Evolutionary conservation across 768 basidiomycete genomes (phyloP), one percentile per base, ranked within the genome.

Genomic region (Hericium rajendrae): DNA sequence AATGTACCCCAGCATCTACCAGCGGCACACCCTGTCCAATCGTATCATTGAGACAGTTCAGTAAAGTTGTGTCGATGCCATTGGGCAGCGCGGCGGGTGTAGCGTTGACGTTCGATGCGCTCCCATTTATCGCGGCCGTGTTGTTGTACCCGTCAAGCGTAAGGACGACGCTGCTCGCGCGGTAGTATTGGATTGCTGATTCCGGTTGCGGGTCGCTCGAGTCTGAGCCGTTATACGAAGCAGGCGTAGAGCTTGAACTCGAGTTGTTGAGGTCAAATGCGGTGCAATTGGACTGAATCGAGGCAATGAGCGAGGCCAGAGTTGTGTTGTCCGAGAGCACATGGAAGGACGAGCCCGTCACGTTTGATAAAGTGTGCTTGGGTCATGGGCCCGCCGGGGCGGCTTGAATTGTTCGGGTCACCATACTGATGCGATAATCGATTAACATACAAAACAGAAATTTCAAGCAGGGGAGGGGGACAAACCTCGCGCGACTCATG

Each of bases 11-110:
- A n/a, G 58, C 69, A 58, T 72, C 76, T 5, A 85, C 67, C 4
- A 88, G 75, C 2, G 84, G 85, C 2, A 78, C 82, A 1, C 80
- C 75, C 18, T 60, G 65, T 2, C 77, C 84, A 52, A 87, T 84
- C 2, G 86, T 87, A 32, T 69, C 60, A 60, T 88, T 88, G 50
- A 88, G 60, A 59, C 86, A 88, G 28, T 68, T 60, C 40, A 86
- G 63, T 11, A 86, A 70, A 1, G 65, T 72, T 37, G 54, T 69
- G 60, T 85, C 78, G n/a, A 84, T 71, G 48, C 70, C 72, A 2
- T 68, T 66, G 1, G 84, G 85, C 1, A 88, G 71, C 0, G 83
- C 75, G 0, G 77, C 71, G 56, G 80, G 73, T 0, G 78, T 67
- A 0, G 67, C 60, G 28, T 72, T 77, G 8, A 46, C 43, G 16